Evolutionary conservation across 768 basidiomycete genomes (phyloP).

Genomic region (Naematelia encephala): DNA sequence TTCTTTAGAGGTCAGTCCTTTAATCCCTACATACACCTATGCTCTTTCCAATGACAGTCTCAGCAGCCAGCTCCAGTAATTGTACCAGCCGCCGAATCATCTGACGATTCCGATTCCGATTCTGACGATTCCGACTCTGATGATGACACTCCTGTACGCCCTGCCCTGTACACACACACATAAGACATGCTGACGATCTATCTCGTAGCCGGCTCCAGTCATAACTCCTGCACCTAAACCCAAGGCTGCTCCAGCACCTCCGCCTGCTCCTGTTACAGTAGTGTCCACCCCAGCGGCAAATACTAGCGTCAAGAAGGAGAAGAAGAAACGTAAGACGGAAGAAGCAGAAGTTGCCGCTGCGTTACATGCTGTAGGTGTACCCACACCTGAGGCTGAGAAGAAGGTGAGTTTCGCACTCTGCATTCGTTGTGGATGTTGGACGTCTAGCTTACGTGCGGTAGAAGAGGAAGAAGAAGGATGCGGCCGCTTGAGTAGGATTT

Average conservation of each 20-base stretch:
- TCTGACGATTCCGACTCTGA: conserved; percentile 2
- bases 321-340: conserved; percentile 31
- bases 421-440: neutral
- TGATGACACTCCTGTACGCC: neutral
- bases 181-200: too few relatives aligned
- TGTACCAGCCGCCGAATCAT: conserved; percentile 7
- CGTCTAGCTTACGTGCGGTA: neutral
- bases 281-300: neutral
- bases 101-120: conserved; percentile 10
- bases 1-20: conserved; percentile 1
- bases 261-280: neutral
- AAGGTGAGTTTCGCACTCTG: conserved; percentile 14
- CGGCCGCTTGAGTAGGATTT: neutral
- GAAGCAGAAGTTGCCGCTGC: conserved; percentile 12
- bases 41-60: neutral
- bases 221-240: conserved; percentile 1
- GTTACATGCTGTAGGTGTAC: neutral
- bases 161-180: neutral
- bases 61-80: neutral
- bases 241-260: neutral
- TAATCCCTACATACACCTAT: neutral
- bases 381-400: conserved; percentile 12
- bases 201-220: too few relatives aligned
- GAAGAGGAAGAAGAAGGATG: conserved; percentile 18
- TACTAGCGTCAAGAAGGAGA: conserved; percentile 20